Conservation (phyloP, 257 asterid species). For the Primulina eburnea region DNA sequence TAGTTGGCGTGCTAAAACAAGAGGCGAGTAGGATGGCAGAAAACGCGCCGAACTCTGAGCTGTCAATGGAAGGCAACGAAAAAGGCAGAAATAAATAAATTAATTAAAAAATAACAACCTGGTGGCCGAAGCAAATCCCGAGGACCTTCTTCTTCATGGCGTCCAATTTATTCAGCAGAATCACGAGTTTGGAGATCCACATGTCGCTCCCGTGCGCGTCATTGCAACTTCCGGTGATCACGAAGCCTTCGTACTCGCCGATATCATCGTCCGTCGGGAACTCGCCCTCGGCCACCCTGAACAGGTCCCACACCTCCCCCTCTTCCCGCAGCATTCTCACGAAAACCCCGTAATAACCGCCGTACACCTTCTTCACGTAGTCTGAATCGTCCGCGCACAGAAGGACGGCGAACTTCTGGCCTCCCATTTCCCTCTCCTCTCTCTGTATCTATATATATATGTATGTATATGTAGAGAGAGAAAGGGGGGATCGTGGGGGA, state of each 20-base stretch:
- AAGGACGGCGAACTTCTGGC: conserved; percentile 62
- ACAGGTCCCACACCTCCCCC: conserved; percentile 76
- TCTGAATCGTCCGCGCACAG: conserved; percentile 89
- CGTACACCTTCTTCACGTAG: conserved; percentile 79
- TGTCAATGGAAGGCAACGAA: not conserved
- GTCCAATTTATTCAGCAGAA: conserved; percentile 52
- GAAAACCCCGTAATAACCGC: conserved; percentile 85
- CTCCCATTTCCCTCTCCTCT: conserved; percentile 47
- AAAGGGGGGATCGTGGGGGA: conserved; percentile 24
- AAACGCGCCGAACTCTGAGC: not conserved
- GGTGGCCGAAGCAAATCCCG: conserved; percentile 91
- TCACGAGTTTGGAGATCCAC: conserved; percentile 65
- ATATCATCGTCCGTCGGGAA: conserved; percentile 78
- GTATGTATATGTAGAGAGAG: conserved; percentile 1
- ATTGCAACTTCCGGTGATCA: conserved; percentile 83
- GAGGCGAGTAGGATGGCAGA: not conserved
- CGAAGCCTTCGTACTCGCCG: conserved; percentile 63
- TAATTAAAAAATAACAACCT: conserved; percentile 34
- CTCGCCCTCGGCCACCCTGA: conserved; percentile 60
- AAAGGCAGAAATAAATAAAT: not conserved
- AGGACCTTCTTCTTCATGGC: conserved; percentile 67
- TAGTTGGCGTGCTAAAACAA: not conserved
- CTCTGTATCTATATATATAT: not conserved
- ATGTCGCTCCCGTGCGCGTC: conserved; percentile 82
- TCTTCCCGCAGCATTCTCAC: conserved; percentile 81